Percentiles rank a stretch among this genome's conserved stretches.
Evolutionary conservation across 1,284 basidiomycete species (phyloP).

Genomic region (Farysia itapuensis): DNA sequence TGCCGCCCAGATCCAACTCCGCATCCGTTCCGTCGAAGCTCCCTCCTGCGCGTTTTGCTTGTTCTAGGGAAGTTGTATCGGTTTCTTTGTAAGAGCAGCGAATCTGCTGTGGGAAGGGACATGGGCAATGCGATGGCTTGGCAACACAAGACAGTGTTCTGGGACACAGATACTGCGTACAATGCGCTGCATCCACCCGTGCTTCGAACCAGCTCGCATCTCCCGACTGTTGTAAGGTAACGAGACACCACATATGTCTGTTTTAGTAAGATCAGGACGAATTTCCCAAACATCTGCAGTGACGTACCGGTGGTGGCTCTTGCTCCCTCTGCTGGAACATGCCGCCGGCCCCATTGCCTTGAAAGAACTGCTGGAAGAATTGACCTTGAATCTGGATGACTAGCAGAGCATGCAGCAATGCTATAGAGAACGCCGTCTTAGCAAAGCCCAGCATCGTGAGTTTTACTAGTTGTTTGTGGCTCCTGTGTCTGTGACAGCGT

Average conservation of each 20-base stretch:
- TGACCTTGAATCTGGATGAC: slow-evolving; percentile 16
- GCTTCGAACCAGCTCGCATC: slow-evolving; percentile 51
- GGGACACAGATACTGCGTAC: slow-evolving; percentile 47
- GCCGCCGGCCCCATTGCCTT: slow-evolving; percentile 22
- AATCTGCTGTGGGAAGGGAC: slow-evolving; percentile 49
- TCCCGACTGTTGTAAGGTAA: slow-evolving; percentile 21
- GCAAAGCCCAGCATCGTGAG: no score
- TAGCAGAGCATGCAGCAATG: slow-evolving; percentile 8
- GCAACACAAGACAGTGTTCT: slow-evolving; percentile 52
- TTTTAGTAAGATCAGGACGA: no score
- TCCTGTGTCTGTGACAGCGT: no score
- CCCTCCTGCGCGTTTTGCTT: slow-evolving; percentile 12
- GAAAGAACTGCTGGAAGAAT: slow-evolving; percentile 50
- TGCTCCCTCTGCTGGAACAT: slow-evolving; percentile 33
- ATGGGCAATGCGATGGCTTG: slow-evolving; percentile 49
- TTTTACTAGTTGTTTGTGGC: no score
- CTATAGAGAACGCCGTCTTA: slow-evolving; percentile 4
- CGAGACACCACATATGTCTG: not conserved
- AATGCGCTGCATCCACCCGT: slow-evolving; percentile 44
- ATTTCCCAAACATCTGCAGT: no score
- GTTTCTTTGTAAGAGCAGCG: slow-evolving; percentile 43
- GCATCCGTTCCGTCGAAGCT: slow-evolving; percentile 32
- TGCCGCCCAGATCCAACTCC: slow-evolving; percentile 36
- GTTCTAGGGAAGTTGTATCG: slow-evolving; percentile 7
- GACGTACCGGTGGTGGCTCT: slow-evolving; percentile 45